Base-by-base conservation (phyloP, 2,329 filamentous ascomycete species). In the Epichloe aotearoae region DNA sequence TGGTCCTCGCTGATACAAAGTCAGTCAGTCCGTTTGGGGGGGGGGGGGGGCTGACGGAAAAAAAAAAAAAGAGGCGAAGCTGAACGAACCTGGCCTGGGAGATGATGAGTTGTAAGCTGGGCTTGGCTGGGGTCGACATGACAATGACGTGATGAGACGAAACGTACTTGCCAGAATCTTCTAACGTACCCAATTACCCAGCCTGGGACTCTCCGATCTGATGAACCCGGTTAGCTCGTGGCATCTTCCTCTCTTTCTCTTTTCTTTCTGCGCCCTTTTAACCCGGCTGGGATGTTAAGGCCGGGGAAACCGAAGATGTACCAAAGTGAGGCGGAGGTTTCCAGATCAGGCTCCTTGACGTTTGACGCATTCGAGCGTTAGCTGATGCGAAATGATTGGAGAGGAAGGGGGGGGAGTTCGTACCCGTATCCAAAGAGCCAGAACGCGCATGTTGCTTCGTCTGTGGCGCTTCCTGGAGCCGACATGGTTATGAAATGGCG, bases 401-500 rank as follows among this genome's bases (percentile, higher is more conserved):
- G 17, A 23, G 20, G 20, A 23, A 5, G 1, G 23, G 1, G 23
- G 23, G 23, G 20, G 20, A 4, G 26, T n/a, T 33, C 75, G 57
- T 73, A 95, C 91, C 91, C 93, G 64, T 97, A 98, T 55, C 93
- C 93, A 68, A 95, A 97, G 44, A 98, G 74, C 93, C 93, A 98
- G 61, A 97, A 89, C 63, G 95, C 87, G 37, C 78, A 73, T 30
- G 37, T 12, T 26, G 37, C 34, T 12, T 46, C 46, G 33, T 49
- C 37, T 56, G 58, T 59, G 60, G 59, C 23, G 49, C 47, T 34
- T 41, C 42, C 26, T 15, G 41, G 15, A 47, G 43, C 43, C 34
- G 48, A 14, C 26, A 44, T 44, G 41, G 41, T 20, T 26, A 2
- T 14, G 20, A 44, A 44, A 4, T 7, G 26, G 26, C 26, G 26